A percentile compares a stretch with the other conserved stretches of the same genome.
Conservation (phyloP, 2,329 filamentous ascomycete genomes). For the Aspergillus quadrilineatus region DNA sequence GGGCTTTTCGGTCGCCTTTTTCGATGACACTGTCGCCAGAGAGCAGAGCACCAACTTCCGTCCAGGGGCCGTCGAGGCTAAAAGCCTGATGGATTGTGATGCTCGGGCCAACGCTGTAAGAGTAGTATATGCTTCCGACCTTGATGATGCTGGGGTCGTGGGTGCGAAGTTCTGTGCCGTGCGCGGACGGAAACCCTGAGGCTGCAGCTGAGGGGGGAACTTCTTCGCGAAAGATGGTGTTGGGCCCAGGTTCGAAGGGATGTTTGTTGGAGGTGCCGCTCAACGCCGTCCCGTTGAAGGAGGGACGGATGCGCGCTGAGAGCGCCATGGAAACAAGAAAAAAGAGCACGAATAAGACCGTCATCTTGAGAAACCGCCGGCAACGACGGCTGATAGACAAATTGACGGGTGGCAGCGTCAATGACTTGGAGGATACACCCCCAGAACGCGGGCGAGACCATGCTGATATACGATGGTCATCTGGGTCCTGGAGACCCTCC, state of each 20-base stretch:
- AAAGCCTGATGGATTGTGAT: conserved; percentile 32
- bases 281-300: background rate
- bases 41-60: conserved; percentile 29
- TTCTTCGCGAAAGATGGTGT: background rate
- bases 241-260: background rate
- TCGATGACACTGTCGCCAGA: conserved; percentile 32
- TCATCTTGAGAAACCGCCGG: conserved; percentile 11
- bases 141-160: conserved; percentile 36
- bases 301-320: background rate
- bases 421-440: background rate
- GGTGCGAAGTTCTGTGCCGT: conserved; percentile 23
- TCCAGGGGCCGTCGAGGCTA: conserved; percentile 33
- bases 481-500: background rate
- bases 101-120: conserved; percentile 34
- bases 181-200: conserved; percentile 5
- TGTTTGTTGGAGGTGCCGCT: background rate
- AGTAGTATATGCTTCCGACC: conserved; percentile 28
- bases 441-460: background rate
- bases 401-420: background rate
- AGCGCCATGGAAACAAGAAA: conserved; percentile 1
- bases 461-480: background rate
- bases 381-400: background rate
- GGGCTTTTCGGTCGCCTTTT: conserved; percentile 33
- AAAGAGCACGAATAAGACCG: conserved; percentile 1
- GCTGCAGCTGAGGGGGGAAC: background rate